A percentile compares a stretch with the other conserved stretches of the same genome.
Evolutionary conservation across 768 basidiomycete species (phyloP).

Genomic region (Leccinum obscurum): DNA sequence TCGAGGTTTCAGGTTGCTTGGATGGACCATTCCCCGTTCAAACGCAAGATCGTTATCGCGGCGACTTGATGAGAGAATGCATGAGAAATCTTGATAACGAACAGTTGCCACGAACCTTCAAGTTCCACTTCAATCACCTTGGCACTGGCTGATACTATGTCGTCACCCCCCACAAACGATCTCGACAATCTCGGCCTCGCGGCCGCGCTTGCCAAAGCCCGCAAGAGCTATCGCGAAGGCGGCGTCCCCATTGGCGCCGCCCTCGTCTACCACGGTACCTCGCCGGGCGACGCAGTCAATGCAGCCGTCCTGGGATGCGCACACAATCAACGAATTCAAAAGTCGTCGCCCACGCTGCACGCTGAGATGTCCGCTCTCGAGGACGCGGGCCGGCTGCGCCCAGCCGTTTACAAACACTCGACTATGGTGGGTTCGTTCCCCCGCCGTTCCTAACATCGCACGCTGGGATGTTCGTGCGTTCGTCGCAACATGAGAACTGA

Average conservation of each 20-base stretch:
- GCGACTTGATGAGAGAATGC: neutral
- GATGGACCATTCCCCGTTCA: neutral
- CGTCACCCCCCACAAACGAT: neutral
- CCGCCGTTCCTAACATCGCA: neutral
- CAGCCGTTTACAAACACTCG: slow-evolving; percentile 44
- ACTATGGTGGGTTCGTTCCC: slow-evolving; percentile 44
- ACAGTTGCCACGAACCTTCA: neutral
- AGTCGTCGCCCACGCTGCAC: slow-evolving; percentile 42
- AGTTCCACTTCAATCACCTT: neutral
- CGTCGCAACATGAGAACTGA: neutral
- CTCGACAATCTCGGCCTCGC: slow-evolving; percentile 34
- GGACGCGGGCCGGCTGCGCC: slow-evolving; percentile 49
- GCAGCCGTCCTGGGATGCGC: slow-evolving; percentile 40
- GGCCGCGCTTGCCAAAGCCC: slow-evolving; percentile 42
- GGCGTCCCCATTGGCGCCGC: slow-evolving; percentile 66
- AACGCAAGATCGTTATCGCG: neutral
- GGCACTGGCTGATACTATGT: neutral
- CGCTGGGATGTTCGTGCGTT: neutral
- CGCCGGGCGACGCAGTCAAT: neutral
- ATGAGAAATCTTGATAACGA: neutral
- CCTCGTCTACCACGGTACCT: slow-evolving; percentile 35
- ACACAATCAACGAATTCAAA: slow-evolving; percentile 48
- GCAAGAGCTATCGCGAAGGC: slow-evolving; percentile 47
- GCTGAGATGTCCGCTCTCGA: slow-evolving; percentile 54
- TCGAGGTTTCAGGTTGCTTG: neutral